Conservation (phyloP, 2,329 filamentous ascomycete genomes). For the Sarocladiaceae sp. region DNA sequence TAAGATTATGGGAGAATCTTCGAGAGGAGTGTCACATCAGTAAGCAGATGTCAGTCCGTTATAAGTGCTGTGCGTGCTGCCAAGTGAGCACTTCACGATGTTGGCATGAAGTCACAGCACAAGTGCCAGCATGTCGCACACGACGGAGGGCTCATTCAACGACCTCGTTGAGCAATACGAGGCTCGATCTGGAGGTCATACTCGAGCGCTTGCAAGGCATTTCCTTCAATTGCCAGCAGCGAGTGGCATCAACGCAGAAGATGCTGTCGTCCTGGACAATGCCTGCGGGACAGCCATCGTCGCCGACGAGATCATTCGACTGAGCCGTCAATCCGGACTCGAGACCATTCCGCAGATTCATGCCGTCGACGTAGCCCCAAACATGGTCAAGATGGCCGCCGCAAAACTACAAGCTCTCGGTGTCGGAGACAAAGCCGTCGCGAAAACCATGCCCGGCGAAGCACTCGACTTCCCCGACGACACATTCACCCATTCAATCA, state of each 20-base stretch:
- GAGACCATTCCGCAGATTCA: constrained; percentile 9
- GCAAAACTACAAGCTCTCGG: constrained; percentile 12
- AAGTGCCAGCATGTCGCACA: neutral
- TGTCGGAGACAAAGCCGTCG: constrained; percentile 12
- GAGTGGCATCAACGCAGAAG: neutral
- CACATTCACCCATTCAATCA: constrained; percentile 30
- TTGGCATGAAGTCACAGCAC: neutral
- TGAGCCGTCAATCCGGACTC: neutral
- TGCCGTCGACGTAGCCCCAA: constrained; percentile 15
- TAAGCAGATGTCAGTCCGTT: too few relatives aligned
- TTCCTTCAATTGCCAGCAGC: neutral
- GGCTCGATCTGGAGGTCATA: neutral
- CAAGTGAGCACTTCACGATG: neutral
- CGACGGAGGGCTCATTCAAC: neutral
- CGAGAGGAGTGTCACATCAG: too few relatives aligned
- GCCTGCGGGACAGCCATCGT: constrained; percentile 21
- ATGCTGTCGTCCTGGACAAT: constrained; percentile 19
- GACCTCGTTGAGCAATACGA: neutral
- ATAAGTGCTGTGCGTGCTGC: too few relatives aligned
- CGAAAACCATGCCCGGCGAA: constrained; percentile 20
- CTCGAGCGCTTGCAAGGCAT: neutral
- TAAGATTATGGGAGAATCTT: too few relatives aligned
- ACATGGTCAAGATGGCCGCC: constrained; percentile 17
- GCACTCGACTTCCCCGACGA: constrained; percentile 19
- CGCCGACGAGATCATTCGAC: constrained; percentile 15